These are phyloP conservation scores for Ustulina deusta DNA, from an alignment of 2,329 filamentous ascomycete species.

Conservation along the genomic window DNA sequence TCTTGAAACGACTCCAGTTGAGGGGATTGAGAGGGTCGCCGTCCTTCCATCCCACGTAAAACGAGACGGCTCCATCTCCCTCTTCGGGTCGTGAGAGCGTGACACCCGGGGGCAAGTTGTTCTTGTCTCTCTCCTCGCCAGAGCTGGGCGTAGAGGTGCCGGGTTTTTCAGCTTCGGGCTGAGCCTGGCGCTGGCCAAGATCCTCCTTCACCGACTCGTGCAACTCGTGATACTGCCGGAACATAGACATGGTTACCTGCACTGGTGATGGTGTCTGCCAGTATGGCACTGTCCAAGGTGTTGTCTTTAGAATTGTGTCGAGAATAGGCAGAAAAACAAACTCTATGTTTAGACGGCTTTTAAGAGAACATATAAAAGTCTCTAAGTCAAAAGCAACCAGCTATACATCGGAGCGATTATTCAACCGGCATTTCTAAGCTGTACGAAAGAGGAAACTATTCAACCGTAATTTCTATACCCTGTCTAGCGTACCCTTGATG, in stretches of 20 bases:
- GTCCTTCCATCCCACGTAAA: not conserved
- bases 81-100: not conserved
- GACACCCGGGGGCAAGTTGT: not conserved
- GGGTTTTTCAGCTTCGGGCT: not conserved
- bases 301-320: not conserved
- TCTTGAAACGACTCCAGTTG: not conserved
- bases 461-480: not conserved
- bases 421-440: not conserved
- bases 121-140: not conserved
- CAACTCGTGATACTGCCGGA: not conserved
- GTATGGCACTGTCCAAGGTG: not conserved
- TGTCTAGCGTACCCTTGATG: not conserved
- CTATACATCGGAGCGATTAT: not conserved
- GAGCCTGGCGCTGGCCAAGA: not conserved
- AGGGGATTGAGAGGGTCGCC: not conserved
- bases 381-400: not conserved
- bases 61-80: not conserved
- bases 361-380: not conserved
- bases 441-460: not conserved
- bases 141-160: not conserved
- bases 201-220: not conserved
- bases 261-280: not conserved
- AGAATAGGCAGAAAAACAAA: not conserved
- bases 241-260: not conserved
- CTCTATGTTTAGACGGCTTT: not conserved